phyloP scores from a whole-genome alignment of 257 asterid genomes.

The Sherardia arvensis region DNA sequence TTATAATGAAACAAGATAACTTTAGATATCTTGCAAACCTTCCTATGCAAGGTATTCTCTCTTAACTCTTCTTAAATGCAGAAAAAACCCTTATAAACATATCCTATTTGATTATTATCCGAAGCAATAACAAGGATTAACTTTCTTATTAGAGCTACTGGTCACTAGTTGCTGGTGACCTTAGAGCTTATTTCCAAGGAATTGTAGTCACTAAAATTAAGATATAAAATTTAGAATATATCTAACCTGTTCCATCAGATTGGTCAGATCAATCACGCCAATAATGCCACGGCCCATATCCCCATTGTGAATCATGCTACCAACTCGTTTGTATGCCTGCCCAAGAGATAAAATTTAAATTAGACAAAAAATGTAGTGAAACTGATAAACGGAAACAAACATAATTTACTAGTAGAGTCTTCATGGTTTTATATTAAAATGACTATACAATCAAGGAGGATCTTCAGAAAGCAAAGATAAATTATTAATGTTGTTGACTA shows the following conservation, averaged over 20 bases:
- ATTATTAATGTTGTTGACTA: too few relatives aligned
- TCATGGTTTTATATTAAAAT: background rate
- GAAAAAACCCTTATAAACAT: too few relatives aligned
- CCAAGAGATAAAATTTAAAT: background rate
- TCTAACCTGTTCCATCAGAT: slow-evolving; percentile 40
- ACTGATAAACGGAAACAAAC: background rate
- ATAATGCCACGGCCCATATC: slow-evolving; percentile 71
- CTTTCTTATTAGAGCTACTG: too few relatives aligned
- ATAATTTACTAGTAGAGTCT: too few relatives aligned
- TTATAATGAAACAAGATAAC: background rate
- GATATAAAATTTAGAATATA: background rate
- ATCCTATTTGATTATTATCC: background rate
- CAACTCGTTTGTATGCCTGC: slow-evolving; percentile 83
- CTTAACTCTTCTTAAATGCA: background rate
- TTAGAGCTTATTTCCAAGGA: background rate
- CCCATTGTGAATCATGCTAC: slow-evolving; percentile 74
- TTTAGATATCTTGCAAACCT: background rate
- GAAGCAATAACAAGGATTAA: background rate
- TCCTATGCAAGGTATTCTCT: background rate
- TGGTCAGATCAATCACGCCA: slow-evolving; percentile 73
- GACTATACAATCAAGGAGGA: background rate
- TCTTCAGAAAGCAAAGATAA: background rate
- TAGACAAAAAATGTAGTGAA: background rate
- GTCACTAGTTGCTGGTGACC: background rate
- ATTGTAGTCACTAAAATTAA: background rate